phyloP scores from a whole-genome alignment of 139 green algal species.

The Klebsormidium nitens region DNA sequence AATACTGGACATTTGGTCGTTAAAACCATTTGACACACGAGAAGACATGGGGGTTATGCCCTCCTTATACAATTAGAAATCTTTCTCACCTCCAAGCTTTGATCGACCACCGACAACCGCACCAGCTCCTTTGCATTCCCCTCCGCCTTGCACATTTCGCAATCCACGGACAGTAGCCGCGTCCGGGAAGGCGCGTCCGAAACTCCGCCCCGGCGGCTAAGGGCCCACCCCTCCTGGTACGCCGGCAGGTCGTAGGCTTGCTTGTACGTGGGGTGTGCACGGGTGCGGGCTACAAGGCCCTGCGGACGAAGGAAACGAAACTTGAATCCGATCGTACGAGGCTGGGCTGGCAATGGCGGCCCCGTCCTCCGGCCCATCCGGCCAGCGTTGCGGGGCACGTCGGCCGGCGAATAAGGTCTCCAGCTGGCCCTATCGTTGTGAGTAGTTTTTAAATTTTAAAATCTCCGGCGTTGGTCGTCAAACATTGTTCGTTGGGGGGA shows the following conservation, averaged over 20 bases:
- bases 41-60: too few relatives aligned
- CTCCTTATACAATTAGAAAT: neutral
- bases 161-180: constrained; percentile 34
- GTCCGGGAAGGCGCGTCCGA: neutral
- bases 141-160: constrained; percentile 42
- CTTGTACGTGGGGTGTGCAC: neutral
- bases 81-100: neutral
- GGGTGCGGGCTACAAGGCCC: constrained; percentile 20
- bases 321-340: neutral
- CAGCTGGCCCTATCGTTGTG: too few relatives aligned
- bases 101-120: constrained; percentile 5
- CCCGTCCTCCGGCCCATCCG: neutral
- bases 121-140: constrained; percentile 11
- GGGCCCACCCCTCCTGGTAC: neutral
- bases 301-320: neutral
- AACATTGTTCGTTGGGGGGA: too few relatives aligned
- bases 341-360: neutral
- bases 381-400: constrained; percentile 2
- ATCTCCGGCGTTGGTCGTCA: too few relatives aligned
- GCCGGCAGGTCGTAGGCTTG: neutral
- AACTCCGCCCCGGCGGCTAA: neutral
- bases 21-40: too few relatives aligned
- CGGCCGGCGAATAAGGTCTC: too few relatives aligned
- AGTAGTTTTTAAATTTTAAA: too few relatives aligned
- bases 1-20: neutral